Conservation (phyloP, 73 alveolate genomes). For the Paramecium tetraurelia region DNA sequence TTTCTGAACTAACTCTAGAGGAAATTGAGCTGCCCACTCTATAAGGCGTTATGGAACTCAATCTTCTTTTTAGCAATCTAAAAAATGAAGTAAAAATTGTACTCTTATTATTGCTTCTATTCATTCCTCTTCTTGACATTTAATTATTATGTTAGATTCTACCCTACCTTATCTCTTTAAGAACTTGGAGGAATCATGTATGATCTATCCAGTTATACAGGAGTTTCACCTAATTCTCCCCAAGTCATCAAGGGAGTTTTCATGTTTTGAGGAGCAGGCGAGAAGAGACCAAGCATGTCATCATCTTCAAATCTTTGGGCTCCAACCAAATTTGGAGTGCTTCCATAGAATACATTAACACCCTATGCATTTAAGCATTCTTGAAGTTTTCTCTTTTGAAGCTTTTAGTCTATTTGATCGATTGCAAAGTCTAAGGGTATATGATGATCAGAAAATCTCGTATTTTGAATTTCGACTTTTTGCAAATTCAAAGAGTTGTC, state of each 20-base stretch:
- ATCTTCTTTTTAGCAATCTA: background rate
- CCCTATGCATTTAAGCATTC: constrained; percentile 5
- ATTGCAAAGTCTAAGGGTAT: constrained; percentile 14
- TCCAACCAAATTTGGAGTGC: constrained; percentile 24
- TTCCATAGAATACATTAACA: background rate
- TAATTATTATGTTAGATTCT: background rate
- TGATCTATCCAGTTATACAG: background rate
- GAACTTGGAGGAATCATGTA: constrained; percentile 13
- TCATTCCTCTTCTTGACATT: background rate
- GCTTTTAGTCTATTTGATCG: background rate
- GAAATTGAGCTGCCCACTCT: background rate
- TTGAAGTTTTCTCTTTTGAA: background rate
- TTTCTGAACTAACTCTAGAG: constrained; percentile 15
- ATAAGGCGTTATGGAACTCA: background rate
- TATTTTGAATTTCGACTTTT: background rate
- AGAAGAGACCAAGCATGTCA: constrained; percentile 6
- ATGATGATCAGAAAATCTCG: constrained; percentile 23
- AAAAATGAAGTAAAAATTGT: background rate
- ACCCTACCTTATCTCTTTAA: background rate
- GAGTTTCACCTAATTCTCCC: constrained; percentile 37
- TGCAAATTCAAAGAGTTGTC: background rate
- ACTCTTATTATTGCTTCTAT: constrained; percentile 39
- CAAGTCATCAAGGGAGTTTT: constrained; percentile 39
- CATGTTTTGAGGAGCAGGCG: constrained; percentile 3
- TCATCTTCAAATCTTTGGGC: constrained; percentile 11